A percentile compares a stretch with the other conserved stretches of the same genome.
Evolutionary conservation across 2,329 filamentous ascomycete genomes (phyloP).

Genomic region (Domatiomyces catenatus): DNA sequence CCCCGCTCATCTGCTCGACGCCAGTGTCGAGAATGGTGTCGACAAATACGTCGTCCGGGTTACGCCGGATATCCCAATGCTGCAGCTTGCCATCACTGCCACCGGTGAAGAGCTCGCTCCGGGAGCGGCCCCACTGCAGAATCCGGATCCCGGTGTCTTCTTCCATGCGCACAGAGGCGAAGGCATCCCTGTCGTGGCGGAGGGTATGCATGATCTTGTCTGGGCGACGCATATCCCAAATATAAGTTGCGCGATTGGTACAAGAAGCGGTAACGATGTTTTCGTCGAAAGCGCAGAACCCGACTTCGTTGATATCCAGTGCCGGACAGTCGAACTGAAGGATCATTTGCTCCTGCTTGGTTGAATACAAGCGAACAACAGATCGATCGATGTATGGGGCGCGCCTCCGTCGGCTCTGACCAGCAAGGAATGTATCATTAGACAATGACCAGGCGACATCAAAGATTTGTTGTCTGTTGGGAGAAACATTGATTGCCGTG

Average conservation of each 20-base stretch:
- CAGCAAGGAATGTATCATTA: constrained; percentile 37
- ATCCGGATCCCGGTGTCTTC: constrained; percentile 44
- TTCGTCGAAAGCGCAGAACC: constrained; percentile 31
- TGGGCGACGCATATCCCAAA: constrained; percentile 42
- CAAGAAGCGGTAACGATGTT: constrained; percentile 43
- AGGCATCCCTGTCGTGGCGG: constrained; percentile 33
- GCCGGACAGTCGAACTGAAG: constrained; percentile 42
- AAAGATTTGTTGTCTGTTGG: constrained; percentile 40
- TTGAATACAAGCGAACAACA: constrained; percentile 38
- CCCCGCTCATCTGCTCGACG: constrained; percentile 43
- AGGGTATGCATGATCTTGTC: constrained; percentile 34
- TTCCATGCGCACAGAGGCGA: constrained; percentile 28
- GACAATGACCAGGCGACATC: constrained; percentile 43
- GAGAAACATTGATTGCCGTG: constrained; percentile 25
- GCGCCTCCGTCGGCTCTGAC: constrained; percentile 17
- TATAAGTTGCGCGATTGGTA: constrained; percentile 43
- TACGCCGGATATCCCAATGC: constrained; percentile 41
- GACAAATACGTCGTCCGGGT: constrained; percentile 36
- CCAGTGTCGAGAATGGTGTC: constrained; percentile 34
- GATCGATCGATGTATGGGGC: constrained; percentile 26
- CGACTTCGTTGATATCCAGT: constrained; percentile 45
- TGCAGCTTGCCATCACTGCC: constrained; percentile 47
- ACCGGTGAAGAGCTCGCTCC: constrained; percentile 41
- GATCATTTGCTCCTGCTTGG: constrained; percentile 22
- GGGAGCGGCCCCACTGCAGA: constrained; percentile 40